Base-by-base conservation (phyloP, 495 filamentous ascomycete species). In the Penicillium taxi region DNA sequence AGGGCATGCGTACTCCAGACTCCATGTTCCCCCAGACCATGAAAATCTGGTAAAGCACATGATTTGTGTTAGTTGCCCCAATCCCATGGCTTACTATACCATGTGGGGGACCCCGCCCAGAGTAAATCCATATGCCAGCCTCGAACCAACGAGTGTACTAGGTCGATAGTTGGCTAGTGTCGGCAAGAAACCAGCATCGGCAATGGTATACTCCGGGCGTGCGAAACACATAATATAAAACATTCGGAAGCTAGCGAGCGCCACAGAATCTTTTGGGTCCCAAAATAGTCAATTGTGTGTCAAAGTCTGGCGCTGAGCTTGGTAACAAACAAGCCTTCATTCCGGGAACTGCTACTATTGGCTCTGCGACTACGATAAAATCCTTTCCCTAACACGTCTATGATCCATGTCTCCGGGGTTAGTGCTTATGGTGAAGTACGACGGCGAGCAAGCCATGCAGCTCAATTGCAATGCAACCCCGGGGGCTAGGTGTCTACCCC, bases 211-310 rank as follows among this genome's bases (percentile, higher is more conserved):
- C 20, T 34, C 33, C 41, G 42, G 28, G 11, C 19, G 6, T 24
- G 13, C 24, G 19, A 29, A 28, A 44, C 19, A 29, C n/a, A 37
- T 20, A 6, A 37, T 37, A 41, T 37, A 28, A 36, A 32, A 33
- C 30, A 9, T 21, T 33, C 19, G 13, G n/a, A 32, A 15, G 26
- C 42, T 46, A 53, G 33, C 19, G 39, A 22, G 28, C 46, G 50
- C 46, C 46, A 53, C 42, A 26, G 44, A 46, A 26, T 30, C 21
- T 45, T 42, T 32, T 20, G 37, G 32, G 42, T 42, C 33, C 26
- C 29, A 22, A 37, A 42, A 35, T 39, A 46, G 42, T 13, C 49
- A 39, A 14, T 35, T 26, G n/a, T 26, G 36, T 26, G 18, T 33
- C 29, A 44, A 32, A 25, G 21, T 12, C 26, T 20, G 39, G 42